phyloP scores from a whole-genome alignment of 192 early-diverging fungal species.

The Backusella mclennaniae region DNA sequence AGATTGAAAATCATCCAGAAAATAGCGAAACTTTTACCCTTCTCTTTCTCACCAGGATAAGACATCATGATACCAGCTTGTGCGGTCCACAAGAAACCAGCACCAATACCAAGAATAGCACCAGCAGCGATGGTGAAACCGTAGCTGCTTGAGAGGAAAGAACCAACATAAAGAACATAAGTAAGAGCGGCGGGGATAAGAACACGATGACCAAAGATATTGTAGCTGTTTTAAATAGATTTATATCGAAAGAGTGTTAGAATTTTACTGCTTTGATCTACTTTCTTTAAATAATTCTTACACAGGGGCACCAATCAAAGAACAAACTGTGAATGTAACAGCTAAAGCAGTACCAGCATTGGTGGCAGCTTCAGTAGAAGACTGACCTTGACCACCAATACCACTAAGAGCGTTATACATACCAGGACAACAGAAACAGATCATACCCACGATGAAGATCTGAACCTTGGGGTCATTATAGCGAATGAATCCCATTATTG shows the following conservation, averaged over 20 bases:
- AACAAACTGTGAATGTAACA: constrained; percentile 76
- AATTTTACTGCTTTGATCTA: not conserved
- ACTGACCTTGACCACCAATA: constrained; percentile 65
- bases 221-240: constrained; percentile 42
- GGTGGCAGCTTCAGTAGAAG: constrained; percentile 57
- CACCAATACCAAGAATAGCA: constrained; percentile 79
- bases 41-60: constrained; percentile 79
- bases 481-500: constrained; percentile 31
- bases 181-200: constrained; percentile 65
- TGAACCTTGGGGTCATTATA: constrained; percentile 60
- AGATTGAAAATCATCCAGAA: constrained; percentile 91
- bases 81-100: constrained; percentile 76
- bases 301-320: constrained; percentile 71
- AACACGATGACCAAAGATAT: constrained; percentile 72
- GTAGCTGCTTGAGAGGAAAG: constrained; percentile 61
- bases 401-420: constrained; percentile 70
- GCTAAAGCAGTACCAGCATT: constrained; percentile 80
- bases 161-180: constrained; percentile 77
- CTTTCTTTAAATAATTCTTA: not conserved
- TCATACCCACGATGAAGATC: constrained; percentile 62
- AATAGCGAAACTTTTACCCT: constrained; percentile 77
- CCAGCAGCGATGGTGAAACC: constrained; percentile 72
- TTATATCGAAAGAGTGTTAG: not conserved
- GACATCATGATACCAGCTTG: constrained; percentile 86
- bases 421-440: constrained; percentile 78